Evolutionary conservation across 805 yeast species (phyloP), one percentile per base, ranked within the genome.

Genomic region (Vanderwaltozyma yarrowii): DNA sequence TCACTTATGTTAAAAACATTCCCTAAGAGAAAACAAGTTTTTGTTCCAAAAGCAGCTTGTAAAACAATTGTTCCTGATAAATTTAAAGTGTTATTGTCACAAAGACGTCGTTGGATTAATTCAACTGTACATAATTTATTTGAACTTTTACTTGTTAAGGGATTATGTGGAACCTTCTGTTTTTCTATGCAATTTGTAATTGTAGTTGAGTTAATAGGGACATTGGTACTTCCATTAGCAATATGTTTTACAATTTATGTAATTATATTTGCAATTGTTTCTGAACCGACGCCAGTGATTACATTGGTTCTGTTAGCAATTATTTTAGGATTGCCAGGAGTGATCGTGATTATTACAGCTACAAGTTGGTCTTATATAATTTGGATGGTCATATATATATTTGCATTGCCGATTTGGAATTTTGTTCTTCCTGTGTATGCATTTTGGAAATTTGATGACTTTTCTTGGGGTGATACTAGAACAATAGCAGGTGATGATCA

Each of bases 41-140:
- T 87, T 56, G 79, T 88, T 11, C 80, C 95, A 2, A 84, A 85
- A 56, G 96, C 96, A 4, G 89, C 83, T 3, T 87, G 96, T 65
- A 84, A 85, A 53, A 87, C 96, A 0, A 62, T 85, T 42, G 96
- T 81, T 16, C 96, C 96, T 0, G 81, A 78, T 49, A 70, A 70
- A 37, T 87, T 87, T 57, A 70, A 63, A 46, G 92, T 87, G 33
- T 67, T 87, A 45, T 66, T 87, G 33, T 87, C 95, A 1, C 96
- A 87, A 59, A 78, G 96, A 57, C 83, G 96, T 64, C 82, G 96
- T 58, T 87, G 96, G 96, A 88, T 87, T 49, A 87, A 87, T 60
- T 86, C 96, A 4, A 88, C 96, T 0, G 88, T 87, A 26, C 96
- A 87, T 62, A 87, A 87, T 54, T 71, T 87, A 61, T 72, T 88